phyloP scores from a whole-genome alignment of 257 asterid species.

The Schizonepeta tenuifolia region DNA sequence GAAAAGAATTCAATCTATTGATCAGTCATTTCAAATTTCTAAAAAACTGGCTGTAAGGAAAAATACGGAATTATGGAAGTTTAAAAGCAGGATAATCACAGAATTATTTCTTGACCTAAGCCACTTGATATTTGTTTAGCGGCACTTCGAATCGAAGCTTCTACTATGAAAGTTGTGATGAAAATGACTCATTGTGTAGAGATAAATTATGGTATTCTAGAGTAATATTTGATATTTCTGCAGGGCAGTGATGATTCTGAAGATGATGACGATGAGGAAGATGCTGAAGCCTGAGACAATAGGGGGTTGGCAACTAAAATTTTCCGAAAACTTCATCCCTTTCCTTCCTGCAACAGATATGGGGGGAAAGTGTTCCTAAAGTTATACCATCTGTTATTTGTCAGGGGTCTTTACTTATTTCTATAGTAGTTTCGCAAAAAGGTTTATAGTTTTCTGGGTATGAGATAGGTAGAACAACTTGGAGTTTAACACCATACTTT shows the following conservation, averaged over 20 bases:
- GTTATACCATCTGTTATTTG: not conserved
- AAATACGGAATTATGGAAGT: not conserved
- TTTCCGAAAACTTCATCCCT: not conserved
- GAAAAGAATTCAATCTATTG: not conserved
- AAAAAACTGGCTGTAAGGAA: not conserved
- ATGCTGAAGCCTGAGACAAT: constrained; percentile 46
- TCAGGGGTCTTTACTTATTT: constrained; percentile 15
- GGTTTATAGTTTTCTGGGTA: constrained; percentile 26
- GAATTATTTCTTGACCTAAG: too few relatives aligned
- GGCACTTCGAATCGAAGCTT: not conserved
- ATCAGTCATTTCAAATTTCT: not conserved
- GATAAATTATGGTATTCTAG: not conserved
- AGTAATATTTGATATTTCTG: constrained; percentile 5
- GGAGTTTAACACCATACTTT: constrained; percentile 17
- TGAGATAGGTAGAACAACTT: constrained; percentile 28
- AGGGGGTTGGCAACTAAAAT: not conserved
- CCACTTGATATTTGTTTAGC: not conserved
- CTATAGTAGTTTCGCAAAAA: constrained; percentile 8
- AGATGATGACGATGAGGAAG: constrained; percentile 54
- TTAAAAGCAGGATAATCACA: too few relatives aligned
- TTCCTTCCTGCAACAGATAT: too few relatives aligned
- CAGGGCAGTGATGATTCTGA: constrained; percentile 65
- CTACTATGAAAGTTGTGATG: not conserved
- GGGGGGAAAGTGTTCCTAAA: too few relatives aligned
- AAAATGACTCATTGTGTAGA: not conserved